These are phyloP conservation scores for Penicillium nordicum DNA, from an alignment of 2,329 filamentous ascomycete genomes.

Conservation along the genomic window DNA sequence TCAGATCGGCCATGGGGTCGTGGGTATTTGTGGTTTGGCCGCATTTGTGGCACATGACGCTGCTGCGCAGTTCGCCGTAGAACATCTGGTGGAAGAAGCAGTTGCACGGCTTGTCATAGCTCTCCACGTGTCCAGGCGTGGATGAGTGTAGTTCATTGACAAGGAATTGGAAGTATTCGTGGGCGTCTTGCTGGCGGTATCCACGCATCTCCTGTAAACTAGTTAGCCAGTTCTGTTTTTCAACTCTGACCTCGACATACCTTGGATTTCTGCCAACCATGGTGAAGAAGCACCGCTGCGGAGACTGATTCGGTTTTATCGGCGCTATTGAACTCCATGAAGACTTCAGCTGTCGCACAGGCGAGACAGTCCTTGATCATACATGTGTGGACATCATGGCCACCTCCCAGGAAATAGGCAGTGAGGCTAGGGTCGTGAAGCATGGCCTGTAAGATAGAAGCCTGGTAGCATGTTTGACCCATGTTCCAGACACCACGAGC, in stretches of 20 bases:
- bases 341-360: constrained; percentile 61
- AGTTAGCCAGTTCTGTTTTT: constrained; percentile 2
- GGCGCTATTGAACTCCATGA: constrained; percentile 60
- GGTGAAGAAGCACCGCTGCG: constrained; percentile 72
- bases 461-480: constrained; percentile 98
- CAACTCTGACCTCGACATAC: constrained; percentile 6
- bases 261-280: constrained; percentile 55
- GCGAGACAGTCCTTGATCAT: constrained; percentile 51
- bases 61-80: constrained; percentile 85
- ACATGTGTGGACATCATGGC: constrained; percentile 77
- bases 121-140: constrained; percentile 68
- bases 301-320: constrained; percentile 80
- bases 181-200: constrained; percentile 92
- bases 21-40: constrained; percentile 75
- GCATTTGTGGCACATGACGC: constrained; percentile 86
- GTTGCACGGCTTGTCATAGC: constrained; percentile 57
- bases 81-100: constrained; percentile 95
- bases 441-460: constrained; percentile 88
- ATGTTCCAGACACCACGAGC: constrained; percentile 94
- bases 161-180: constrained; percentile 95
- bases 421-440: constrained; percentile 89
- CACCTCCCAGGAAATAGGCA: constrained; percentile 88
- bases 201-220: constrained; percentile 66
- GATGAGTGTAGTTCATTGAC: constrained; percentile 83
- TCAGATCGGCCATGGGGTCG: constrained; percentile 88